Evolutionary conservation across 352 stramenopile species (phyloP), one percentile per base, ranked within the genome.

Genomic region (Globisporangium solare): DNA sequence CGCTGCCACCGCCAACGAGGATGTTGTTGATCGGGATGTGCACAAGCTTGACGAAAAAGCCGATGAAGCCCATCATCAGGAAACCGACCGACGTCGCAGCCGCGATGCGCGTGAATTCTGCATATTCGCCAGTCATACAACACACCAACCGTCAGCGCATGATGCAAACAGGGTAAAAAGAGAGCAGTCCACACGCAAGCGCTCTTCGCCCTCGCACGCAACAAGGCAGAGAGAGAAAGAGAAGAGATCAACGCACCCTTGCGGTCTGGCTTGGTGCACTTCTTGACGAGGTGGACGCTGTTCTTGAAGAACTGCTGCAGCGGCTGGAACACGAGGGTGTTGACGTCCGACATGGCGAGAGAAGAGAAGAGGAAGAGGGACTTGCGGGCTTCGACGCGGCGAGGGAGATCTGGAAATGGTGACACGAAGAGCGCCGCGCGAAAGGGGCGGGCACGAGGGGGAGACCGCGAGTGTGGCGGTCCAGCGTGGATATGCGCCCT

Each of bases 11-110:
- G 66, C 93, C 92, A 60, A 98, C 91, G 37, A 99, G 84, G 82
- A 99, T 99, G 84, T 99, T 99, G 89, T 99, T 99, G 82, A 99
- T 99, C 42, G 97, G 97, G 69, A 99, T 99, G 86, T 99, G 97
- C 71, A 99, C 92, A 56, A 99, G 89, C 89, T 99, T 99, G 63
- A 99, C 96, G 76, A 99, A 99, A 88, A 99, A 99, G 59, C 97
- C 97, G 73, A 99, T 98, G 75, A 99, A 98, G 68, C 97, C 96
- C 96, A 99, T 99, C 69, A 99, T 97, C 55, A 99, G 74, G 77
- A 99, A 99, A 56, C 97, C 96, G 70, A 99, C 77, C 43, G 90
- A 92, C 56, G 96, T 98, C 47, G 96, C 94, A 58, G 82, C 88
- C 43, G 96, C 94, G 70, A 99, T 98, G 51, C 83, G 77, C 51